Base-by-base conservation (phyloP, 371 early-diverging fungal genomes). In the Mortierella sp. region DNA sequence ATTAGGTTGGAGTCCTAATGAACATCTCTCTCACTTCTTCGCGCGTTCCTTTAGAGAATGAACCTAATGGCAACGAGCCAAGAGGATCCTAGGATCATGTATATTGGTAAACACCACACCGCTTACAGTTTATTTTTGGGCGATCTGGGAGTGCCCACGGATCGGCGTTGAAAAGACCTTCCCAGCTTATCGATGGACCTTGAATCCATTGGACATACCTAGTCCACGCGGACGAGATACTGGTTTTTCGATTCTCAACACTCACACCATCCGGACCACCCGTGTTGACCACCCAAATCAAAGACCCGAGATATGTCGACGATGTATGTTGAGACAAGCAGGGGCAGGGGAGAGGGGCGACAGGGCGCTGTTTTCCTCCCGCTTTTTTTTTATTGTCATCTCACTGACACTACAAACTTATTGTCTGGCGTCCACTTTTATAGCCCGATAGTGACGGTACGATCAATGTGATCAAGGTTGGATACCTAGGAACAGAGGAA, bases 221-320 rank as follows among this genome's bases (percentile, higher is more conserved):
- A 76, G 76, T 45, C 50, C 57, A 58, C 26, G 50, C 39, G 2
- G 45, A 50, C 30, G 42, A 34, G 14, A 48, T 76, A 31, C 43
- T 56, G 12, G 70, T 76, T 2, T 69, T 66, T n/a, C 70, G 51
- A 2, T 76, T 69, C 19, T 61, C 76, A 19, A 76, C 76, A 4
- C 62, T 76, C 24, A 76, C 70, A 5, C 70, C 76, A 1, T 61
- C 66, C 4, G 63, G 55, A 43, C 54, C 54, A 13, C 76, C 76
- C 6, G 42, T 26, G 5, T n/a, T 65, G 21, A 52, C 43, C 43
- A 46, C 47, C 4, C 51, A 34, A 28, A 50, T 76, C 23, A 49
- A 50, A 2, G 69, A 76, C 23, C 76, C 76, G 19, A 50, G 76
- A 39, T 46, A 55, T 26, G 18, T 31, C 0, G 26, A 60, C 12